Conservation (phyloP, 352 stramenopile species). For the Phytophthora quininea region DNA sequence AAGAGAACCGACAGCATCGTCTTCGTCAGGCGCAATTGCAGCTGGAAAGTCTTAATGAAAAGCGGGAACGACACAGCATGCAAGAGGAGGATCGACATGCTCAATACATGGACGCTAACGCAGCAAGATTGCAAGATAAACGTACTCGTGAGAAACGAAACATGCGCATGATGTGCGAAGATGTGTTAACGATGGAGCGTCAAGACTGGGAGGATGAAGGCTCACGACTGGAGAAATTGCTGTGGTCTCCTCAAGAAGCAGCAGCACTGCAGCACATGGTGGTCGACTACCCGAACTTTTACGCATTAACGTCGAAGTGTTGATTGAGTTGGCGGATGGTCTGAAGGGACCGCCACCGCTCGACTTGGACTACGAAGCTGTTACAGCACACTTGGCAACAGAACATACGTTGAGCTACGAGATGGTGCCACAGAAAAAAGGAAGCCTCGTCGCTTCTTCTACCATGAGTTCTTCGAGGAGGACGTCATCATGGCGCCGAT, state of each 20-base stretch:
- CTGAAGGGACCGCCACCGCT: conserved; percentile 38
- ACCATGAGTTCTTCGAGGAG: conserved; percentile 76
- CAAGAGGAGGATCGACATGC: conserved; percentile 39
- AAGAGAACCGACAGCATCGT: conserved; percentile 61
- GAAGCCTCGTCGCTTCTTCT: conserved; percentile 64
- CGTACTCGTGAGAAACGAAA: conserved; percentile 41
- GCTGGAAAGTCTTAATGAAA: conserved; percentile 39
- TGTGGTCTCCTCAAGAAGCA: conserved; percentile 50
- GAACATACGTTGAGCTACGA: conserved; percentile 44
- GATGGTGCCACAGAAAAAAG: conserved; percentile 45
- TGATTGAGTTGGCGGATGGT: conserved; percentile 41
- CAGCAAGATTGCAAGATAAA: conserved; percentile 35
- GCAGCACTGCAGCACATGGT: conserved; percentile 40
- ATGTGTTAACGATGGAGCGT: conserved; percentile 49
- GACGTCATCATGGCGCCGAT: conserved; percentile 48
- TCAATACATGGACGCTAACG: conserved; percentile 15
- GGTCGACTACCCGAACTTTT: conserved; percentile 40
- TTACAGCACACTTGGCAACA: conserved; percentile 29
- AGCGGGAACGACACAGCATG: conserved; percentile 57
- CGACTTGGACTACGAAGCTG: conserved; percentile 62
- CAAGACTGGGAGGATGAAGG: conserved; percentile 65
- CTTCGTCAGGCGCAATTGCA: conserved; percentile 40
- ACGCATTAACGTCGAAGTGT: conserved; percentile 47
- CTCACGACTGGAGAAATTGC: conserved; percentile 45
- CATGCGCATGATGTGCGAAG: conserved; percentile 66